phyloP scores from a whole-genome alignment of 306 rosid genomes.

The Cucurbita argyrosperma region DNA sequence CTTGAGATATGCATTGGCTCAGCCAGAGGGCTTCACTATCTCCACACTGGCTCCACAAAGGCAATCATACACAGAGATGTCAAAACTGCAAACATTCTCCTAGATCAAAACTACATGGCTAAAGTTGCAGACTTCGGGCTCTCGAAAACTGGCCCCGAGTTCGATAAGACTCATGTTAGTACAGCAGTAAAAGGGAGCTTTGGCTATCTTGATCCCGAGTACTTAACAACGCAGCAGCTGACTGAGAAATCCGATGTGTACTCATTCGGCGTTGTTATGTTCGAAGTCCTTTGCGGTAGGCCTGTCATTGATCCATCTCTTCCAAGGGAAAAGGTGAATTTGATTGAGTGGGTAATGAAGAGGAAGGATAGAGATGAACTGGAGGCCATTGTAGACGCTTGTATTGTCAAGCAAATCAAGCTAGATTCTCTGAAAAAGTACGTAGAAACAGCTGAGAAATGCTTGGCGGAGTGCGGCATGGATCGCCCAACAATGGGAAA shows the following conservation, averaged over 20 bases:
- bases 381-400: conserved; percentile 31
- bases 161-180: conserved; percentile 45
- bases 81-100: conserved; percentile 59
- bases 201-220: conserved; percentile 73
- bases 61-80: conserved; percentile 65
- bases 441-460: conserved; percentile 32
- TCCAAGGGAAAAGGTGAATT: conserved; percentile 33
- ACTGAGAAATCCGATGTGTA: conserved; percentile 64
- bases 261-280: conserved; percentile 67
- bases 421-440: conserved; percentile 27
- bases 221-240: conserved; percentile 41
- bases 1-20: conserved; percentile 65
- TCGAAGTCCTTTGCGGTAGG: conserved; percentile 59
- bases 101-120: conserved; percentile 45
- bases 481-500: conserved; percentile 57
- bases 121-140: conserved; percentile 68
- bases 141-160: conserved; percentile 52
- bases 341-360: conserved; percentile 43
- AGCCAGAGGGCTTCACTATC: conserved; percentile 70
- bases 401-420: conserved; percentile 22
- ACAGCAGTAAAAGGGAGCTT: conserved; percentile 67
- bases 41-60: conserved; percentile 53
- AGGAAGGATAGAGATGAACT: conserved; percentile 13
- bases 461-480: conserved; percentile 35
- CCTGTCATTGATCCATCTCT: conserved; percentile 59